A percentile compares a stretch with the other conserved stretches of the same genome.
phyloP scores from a whole-genome alignment of 2,329 filamentous ascomycete species.

The Hypoxylon sp. region DNA sequence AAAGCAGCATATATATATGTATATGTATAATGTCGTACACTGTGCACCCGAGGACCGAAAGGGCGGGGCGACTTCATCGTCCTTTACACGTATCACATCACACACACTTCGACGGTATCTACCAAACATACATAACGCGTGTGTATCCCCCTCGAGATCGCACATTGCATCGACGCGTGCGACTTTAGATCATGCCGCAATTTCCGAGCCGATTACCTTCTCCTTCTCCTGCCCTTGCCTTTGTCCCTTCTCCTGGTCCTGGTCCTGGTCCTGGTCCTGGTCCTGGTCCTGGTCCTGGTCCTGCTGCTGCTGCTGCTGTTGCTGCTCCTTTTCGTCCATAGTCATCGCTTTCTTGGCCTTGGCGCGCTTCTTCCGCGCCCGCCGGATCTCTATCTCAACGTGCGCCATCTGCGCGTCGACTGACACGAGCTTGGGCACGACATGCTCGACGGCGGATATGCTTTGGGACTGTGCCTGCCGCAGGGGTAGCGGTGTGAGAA shows the following conservation, averaged over 20 bases:
- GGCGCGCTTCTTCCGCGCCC: conserved; percentile 66
- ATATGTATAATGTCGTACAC: not conserved
- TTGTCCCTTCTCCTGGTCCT: conserved; percentile 18
- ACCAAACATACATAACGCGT: no score
- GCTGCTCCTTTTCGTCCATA: conserved; percentile 43
- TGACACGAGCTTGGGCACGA: conserved; percentile 68
- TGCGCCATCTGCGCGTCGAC: conserved; percentile 70
- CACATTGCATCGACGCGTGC: not conserved
- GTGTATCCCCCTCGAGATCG: not conserved
- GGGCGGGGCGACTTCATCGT: not conserved
- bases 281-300: conserved; percentile 14
- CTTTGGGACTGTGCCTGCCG: conserved; percentile 71
- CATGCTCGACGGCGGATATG: conserved; percentile 64
- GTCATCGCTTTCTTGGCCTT: conserved; percentile 57
- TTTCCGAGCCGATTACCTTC: conserved; percentile 21
- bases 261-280: conserved; percentile 30
- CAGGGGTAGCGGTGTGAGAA: conserved; percentile 64
- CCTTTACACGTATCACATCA: not conserved
- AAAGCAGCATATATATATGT: not conserved
- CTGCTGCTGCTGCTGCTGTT: conserved; percentile 57
- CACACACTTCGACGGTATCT: no score
- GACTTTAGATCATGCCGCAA: conserved; percentile 25
- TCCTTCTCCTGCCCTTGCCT: no score
- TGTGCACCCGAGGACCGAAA: not conserved
- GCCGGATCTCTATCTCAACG: conserved; percentile 76